These are phyloP conservation scores for Sambucus nigra DNA, from an alignment of 129 eudicot genomes.

Conservation along the genomic window DNA sequence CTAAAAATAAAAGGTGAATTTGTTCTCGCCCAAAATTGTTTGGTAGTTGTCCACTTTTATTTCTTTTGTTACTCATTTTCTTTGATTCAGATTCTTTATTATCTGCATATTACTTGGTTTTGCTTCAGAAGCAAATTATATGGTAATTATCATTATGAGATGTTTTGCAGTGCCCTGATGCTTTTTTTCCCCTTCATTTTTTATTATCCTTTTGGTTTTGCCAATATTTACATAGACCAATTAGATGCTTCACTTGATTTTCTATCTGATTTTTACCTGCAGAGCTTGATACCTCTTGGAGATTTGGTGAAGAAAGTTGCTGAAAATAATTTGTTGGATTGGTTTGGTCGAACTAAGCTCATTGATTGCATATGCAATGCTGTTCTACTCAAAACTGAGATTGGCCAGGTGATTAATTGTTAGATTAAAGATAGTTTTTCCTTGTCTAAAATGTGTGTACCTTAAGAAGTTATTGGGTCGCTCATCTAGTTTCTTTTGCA, in stretches of 20 bases:
- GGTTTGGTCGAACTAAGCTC: constrained; percentile 76
- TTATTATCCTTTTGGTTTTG: not conserved
- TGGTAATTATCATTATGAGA: not conserved
- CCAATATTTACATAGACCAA: constrained; percentile 13
- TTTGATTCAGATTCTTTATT: not conserved
- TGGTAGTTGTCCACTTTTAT: no score
- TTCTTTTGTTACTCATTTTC: no score
- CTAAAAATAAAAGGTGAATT: no score
- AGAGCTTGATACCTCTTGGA: constrained; percentile 57
- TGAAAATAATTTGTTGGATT: constrained; percentile 52
- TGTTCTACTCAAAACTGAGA: constrained; percentile 51
- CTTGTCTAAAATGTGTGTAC: constrained; percentile 5
- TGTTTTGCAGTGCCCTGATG: constrained; percentile 1
- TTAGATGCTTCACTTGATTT: constrained; percentile 21
- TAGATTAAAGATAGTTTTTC: not conserved
- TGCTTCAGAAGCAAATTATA: no score
- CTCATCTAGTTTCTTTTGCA: constrained; percentile 7
- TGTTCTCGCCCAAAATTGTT: no score
- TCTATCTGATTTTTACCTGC: constrained; percentile 20
- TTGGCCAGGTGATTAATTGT: constrained; percentile 62
- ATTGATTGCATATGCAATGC: constrained; percentile 79
- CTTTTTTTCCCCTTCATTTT: constrained; percentile 5
- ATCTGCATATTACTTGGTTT: constrained; percentile 1
- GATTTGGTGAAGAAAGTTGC: constrained; percentile 66
- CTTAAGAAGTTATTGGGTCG: constrained; percentile 4